Evolutionary conservation across 2,329 filamentous ascomycete species (phyloP).

Genomic region (Clonostachys rosea): DNA sequence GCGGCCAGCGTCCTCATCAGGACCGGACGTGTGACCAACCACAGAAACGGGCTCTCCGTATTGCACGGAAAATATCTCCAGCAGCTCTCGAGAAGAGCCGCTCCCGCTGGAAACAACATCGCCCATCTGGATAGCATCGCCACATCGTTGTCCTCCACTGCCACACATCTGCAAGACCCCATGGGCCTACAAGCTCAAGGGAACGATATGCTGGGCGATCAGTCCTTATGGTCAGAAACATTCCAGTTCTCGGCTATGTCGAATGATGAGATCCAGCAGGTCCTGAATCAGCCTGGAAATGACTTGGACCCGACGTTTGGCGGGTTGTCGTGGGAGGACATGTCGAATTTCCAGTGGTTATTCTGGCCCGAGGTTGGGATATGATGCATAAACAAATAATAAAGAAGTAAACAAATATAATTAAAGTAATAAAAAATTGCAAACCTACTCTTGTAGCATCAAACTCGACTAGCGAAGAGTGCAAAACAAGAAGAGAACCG

Average conservation of each 20-base stretch:
- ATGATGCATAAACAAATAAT: neutral
- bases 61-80: slow-evolving; percentile 41
- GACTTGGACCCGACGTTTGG: slow-evolving; percentile 51
- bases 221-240: slow-evolving; percentile 39
- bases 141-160: too few relatives aligned
- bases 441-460: too few relatives aligned
- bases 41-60: slow-evolving; percentile 61
- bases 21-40: slow-evolving; percentile 60
- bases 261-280: slow-evolving; percentile 62
- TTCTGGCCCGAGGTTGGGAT: slow-evolving; percentile 42
- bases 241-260: slow-evolving; percentile 67
- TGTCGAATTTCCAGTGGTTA: slow-evolving; percentile 53
- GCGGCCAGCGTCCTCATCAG: slow-evolving; percentile 64
- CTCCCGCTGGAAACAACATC: slow-evolving; percentile 1
- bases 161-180: too few relatives aligned
- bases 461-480: too few relatives aligned
- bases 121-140: neutral
- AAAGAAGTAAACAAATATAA: neutral
- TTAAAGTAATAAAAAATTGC: too few relatives aligned
- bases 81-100: slow-evolving; percentile 34
- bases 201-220: neutral
- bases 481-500: too few relatives aligned
- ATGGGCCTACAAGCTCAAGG: too few relatives aligned
- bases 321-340: slow-evolving; percentile 54
- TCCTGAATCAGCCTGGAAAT: slow-evolving; percentile 58